These are phyloP conservation scores for Trametes punicea DNA, from an alignment of 768 basidiomycete genomes.

Conservation along the genomic window DNA sequence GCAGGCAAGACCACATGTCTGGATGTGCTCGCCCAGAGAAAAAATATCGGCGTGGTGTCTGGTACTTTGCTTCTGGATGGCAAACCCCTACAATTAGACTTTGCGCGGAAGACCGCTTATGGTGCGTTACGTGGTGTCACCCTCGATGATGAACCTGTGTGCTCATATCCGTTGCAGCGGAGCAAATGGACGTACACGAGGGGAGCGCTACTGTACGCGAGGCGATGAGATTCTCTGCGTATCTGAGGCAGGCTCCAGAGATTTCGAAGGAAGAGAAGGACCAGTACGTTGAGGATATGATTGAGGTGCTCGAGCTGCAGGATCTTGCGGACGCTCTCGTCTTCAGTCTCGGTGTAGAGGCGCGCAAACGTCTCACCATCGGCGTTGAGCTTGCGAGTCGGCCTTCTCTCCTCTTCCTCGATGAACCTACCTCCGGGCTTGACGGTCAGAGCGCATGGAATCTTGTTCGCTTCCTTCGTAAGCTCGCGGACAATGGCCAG, in stretches of 20 bases:
- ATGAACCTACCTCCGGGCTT: conserved; percentile 54
- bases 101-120: conserved; percentile 72
- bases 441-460: conserved; percentile 76
- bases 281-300: conserved; percentile 76
- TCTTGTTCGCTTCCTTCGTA: conserved; percentile 74
- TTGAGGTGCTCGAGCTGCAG: conserved; percentile 81
- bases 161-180: conserved; percentile 40
- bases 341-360: conserved; percentile 61
- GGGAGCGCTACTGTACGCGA: conserved; percentile 81
- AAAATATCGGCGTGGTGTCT: conserved; percentile 63
- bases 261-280: conserved; percentile 73
- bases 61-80: conserved; percentile 69
- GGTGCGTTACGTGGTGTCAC: conserved; percentile 44
- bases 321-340: conserved; percentile 82
- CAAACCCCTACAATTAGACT: conserved; percentile 54
- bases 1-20: conserved; percentile 74
- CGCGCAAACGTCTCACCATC: conserved; percentile 84
- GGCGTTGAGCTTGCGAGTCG: conserved; percentile 91
- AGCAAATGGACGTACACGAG: conserved; percentile 87
- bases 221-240: conserved; percentile 81
- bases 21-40: conserved; percentile 69
- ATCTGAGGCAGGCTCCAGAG: conserved; percentile 71
- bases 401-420: conserved; percentile 70
- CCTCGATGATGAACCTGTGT: conserved; percentile 26
- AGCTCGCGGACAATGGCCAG: conserved; percentile 82